Evolutionary conservation across 2,329 filamentous ascomycete species (phyloP).

Genomic region (Elsinoe necatrix): DNA sequence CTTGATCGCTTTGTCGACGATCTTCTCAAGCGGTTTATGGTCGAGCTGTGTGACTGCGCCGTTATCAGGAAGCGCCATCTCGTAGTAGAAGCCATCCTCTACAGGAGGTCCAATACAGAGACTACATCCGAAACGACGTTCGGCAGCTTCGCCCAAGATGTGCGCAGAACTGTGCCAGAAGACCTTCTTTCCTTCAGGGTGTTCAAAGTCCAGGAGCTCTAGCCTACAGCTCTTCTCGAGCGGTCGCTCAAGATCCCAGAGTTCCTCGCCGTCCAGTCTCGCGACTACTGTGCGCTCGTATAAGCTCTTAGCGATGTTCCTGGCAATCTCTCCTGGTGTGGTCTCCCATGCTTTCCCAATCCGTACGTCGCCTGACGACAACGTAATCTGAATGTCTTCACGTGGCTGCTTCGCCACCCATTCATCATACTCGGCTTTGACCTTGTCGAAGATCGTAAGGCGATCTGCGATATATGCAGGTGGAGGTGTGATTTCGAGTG

Average conservation of each 20-base stretch:
- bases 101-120: constrained; percentile 91
- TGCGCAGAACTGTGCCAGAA: constrained; percentile 98
- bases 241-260: constrained; percentile 91
- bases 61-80: constrained; percentile 76
- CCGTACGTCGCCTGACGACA: constrained; percentile 62
- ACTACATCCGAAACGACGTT: constrained; percentile 82
- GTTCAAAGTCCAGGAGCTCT: constrained; percentile 74
- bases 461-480: constrained; percentile 77
- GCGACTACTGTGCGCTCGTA: constrained; percentile 83
- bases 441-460: constrained; percentile 76
- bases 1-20: constrained; percentile 79
- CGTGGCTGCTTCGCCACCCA: constrained; percentile 63
- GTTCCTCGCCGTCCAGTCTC: constrained; percentile 67
- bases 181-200: constrained; percentile 73
- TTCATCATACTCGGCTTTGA: constrained; percentile 76
- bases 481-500: constrained; percentile 43
- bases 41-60: constrained; percentile 64
- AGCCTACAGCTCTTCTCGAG: constrained; percentile 81
- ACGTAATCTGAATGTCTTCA: constrained; percentile 64
- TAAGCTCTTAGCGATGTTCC: constrained; percentile 73
- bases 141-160: constrained; percentile 87
- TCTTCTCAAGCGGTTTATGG: constrained; percentile 74
- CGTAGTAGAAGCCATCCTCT: constrained; percentile 91
- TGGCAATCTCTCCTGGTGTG: constrained; percentile 70
- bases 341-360: constrained; percentile 83